phyloP scores from a whole-genome alignment of 169 alveolate genomes.

The Eimeria acervulina region DNA sequence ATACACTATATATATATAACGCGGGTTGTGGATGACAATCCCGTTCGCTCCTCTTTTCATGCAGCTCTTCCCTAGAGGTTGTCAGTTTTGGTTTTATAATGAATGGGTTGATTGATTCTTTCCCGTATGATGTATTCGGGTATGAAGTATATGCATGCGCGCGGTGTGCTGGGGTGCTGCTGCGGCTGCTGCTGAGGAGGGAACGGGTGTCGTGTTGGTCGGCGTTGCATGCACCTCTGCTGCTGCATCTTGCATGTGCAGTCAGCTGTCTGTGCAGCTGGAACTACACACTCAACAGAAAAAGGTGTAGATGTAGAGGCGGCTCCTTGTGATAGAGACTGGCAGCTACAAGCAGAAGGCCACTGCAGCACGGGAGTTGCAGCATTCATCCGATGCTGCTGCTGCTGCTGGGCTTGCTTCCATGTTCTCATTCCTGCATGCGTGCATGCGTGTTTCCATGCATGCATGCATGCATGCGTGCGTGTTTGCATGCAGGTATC shows the following conservation, averaged over 20 bases:
- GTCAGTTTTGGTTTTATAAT: too few relatives aligned
- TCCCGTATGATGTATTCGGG: too few relatives aligned
- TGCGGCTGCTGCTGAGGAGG: not conserved
- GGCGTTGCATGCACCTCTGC: not conserved
- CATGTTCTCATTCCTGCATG: not conserved
- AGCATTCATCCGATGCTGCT: not conserved
- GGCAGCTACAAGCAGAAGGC: not conserved
- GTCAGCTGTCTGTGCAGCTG: not conserved
- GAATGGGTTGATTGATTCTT: too few relatives aligned
- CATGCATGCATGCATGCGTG: not conserved
- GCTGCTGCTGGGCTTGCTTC: not conserved
- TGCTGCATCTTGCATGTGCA: not conserved
- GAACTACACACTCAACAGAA: too few relatives aligned
- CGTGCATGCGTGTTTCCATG: not conserved
- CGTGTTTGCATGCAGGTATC: conserved; percentile 83
- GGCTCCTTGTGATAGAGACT: not conserved
- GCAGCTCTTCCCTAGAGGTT: too few relatives aligned
- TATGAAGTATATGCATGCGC: not conserved
- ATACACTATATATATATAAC: too few relatives aligned
- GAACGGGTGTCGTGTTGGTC: not conserved
- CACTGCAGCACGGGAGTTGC: not conserved
- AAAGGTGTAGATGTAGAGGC: not conserved
- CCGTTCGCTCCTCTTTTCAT: too few relatives aligned
- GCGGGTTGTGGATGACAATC: too few relatives aligned
- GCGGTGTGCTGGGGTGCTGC: not conserved